A percentile compares a stretch with the other conserved stretches of the same genome.
These are phyloP conservation scores for Penicillium psychrosexuale DNA, from an alignment of 2,329 filamentous ascomycete genomes.

Conservation along the genomic window DNA sequence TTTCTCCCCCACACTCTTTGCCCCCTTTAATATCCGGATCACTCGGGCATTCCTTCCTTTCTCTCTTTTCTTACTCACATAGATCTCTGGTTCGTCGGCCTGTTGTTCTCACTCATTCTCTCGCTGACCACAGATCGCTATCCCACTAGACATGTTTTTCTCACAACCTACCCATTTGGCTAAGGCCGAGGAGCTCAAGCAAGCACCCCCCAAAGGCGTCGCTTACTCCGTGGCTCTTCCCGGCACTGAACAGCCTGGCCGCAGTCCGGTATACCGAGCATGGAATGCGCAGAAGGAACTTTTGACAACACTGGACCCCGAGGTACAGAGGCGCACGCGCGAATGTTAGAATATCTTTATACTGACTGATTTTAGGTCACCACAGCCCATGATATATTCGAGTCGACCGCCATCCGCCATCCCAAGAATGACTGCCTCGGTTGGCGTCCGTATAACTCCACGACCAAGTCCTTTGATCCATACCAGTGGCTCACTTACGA, in stretches of 20 bases:
- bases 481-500: constrained; percentile 83
- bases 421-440: constrained; percentile 74
- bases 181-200: constrained; percentile 51
- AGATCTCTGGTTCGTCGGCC: background rate
- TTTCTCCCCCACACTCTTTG: constrained; percentile 11
- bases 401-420: constrained; percentile 59
- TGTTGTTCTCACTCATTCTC: background rate
- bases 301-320: constrained; percentile 68
- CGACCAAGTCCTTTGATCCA: constrained; percentile 68
- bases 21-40: constrained; percentile 8
- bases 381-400: constrained; percentile 79
- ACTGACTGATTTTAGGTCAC: constrained; percentile 40
- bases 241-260: constrained; percentile 68
- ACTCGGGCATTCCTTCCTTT: constrained; percentile 42
- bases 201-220: constrained; percentile 66
- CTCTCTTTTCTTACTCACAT: background rate
- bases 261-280: constrained; percentile 77
- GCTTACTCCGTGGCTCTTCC: constrained; percentile 77
- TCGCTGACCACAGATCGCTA: background rate
- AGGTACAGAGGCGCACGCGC: constrained; percentile 39
- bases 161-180: constrained; percentile 35
- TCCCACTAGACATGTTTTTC: constrained; percentile 34
- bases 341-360: background rate
- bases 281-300: constrained; percentile 72
- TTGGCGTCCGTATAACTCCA: constrained; percentile 72